These are phyloP conservation scores for Macrolepiota fuliginosa DNA, from an alignment of 768 basidiomycete genomes.

Conservation along the genomic window DNA sequence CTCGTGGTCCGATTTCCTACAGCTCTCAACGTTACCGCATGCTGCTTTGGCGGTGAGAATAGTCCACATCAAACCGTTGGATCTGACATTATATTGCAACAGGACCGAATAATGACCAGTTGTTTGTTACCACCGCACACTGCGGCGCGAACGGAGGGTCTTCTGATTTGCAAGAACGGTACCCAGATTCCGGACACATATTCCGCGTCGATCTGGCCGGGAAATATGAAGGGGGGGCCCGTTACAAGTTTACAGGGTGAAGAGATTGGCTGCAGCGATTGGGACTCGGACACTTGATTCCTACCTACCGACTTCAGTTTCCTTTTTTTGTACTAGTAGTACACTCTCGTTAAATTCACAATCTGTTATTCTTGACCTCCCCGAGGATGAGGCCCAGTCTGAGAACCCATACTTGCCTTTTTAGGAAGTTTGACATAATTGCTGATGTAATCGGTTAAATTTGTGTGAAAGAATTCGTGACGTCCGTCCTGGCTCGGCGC, in stretches of 20 bases:
- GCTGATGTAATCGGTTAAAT: conserved; percentile 10
- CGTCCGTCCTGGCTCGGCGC: background rate
- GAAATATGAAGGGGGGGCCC: conserved; percentile 35
- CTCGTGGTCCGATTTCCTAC: conserved; percentile 57
- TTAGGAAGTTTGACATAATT: background rate
- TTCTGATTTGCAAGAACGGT: conserved; percentile 41
- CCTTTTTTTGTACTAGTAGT: background rate
- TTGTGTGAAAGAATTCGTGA: background rate
- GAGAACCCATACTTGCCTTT: no score
- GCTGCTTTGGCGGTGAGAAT: conserved; percentile 62
- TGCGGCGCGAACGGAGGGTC: conserved; percentile 60
- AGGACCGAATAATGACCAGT: conserved; percentile 60
- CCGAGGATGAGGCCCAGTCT: no score
- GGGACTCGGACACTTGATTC: background rate
- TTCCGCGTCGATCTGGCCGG: conserved; percentile 51
- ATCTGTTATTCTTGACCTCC: background rate
- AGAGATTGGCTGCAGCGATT: background rate
- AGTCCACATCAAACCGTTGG: background rate
- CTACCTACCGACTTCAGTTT: background rate
- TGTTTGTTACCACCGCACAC: conserved; percentile 64
- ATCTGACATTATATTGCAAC: conserved; percentile 4
- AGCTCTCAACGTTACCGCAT: conserved; percentile 63
- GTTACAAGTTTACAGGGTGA: conserved; percentile 33
- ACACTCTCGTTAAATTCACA: background rate
- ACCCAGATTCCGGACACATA: conserved; percentile 54